Evolutionary conservation across 1,139 yeast species (phyloP).

Genomic region (Pichia terricola): DNA sequence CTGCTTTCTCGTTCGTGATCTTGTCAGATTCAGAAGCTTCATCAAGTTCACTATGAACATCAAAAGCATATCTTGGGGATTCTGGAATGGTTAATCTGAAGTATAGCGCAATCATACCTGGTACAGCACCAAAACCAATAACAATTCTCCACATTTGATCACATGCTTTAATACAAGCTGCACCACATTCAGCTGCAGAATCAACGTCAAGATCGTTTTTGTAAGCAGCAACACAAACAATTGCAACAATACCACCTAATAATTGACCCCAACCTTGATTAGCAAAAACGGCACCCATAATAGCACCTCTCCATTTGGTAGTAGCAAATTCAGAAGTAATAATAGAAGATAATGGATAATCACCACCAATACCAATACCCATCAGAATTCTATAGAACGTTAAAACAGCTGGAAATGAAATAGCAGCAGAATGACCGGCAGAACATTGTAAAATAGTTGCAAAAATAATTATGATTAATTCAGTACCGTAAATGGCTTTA

Average conservation of each 20-base stretch:
- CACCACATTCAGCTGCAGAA: conserved; percentile 47
- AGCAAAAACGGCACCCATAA: conserved; percentile 88
- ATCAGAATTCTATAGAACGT: conserved; percentile 69
- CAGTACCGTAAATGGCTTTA: conserved; percentile 79
- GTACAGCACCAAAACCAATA: conserved; percentile 82
- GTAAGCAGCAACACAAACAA: conserved; percentile 64
- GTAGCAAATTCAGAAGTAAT: conserved; percentile 84
- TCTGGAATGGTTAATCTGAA: conserved; percentile 90
- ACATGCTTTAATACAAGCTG: conserved; percentile 56
- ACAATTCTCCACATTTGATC: conserved; percentile 93
- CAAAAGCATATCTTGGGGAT: conserved; percentile 83
- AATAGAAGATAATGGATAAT: conserved; percentile 92
- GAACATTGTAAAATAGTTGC: conserved; percentile 74
- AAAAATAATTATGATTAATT: conserved; percentile 70
- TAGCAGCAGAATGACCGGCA: conserved; percentile 58
- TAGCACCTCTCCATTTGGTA: conserved; percentile 93
- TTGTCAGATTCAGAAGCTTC: conserved; percentile 41
- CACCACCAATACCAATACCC: conserved; percentile 99
- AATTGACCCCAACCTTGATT: conserved; percentile 92
- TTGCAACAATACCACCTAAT: conserved; percentile 73
- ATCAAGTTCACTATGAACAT: conserved; percentile 52
- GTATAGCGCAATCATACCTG: conserved; percentile 74
- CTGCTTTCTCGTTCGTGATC: conserved; percentile 39
- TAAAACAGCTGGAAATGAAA: conserved; percentile 62
- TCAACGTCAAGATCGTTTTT: conserved; percentile 47